Base-by-base conservation (phyloP, 2,329 filamentous ascomycete genomes). In the Diaporthe vaccinii region DNA sequence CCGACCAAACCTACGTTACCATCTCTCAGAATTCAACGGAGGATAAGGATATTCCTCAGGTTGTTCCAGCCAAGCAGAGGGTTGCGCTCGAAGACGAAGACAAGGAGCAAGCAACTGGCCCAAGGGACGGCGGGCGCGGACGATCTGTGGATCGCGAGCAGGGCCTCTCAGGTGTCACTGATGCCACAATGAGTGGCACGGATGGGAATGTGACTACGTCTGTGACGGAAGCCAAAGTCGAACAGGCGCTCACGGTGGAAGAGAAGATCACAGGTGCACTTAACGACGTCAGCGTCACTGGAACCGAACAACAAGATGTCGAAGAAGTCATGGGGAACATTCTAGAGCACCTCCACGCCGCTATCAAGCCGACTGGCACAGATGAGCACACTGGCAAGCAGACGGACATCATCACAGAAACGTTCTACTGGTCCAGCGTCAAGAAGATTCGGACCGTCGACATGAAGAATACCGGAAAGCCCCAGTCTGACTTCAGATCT, bases 251-350 rank as follows among this genome's bases (percentile, higher is more conserved):
- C 58, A 84, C 84, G 4, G 79, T 90, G 17, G 87, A 89, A 31
- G 81, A 87, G 67, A 86, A 86, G 72, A 86, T 89, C 14, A 83
- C 82, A 61, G 85, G 80, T 73, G 87, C 84, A 7, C 84, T 86
- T 36, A 87, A 86, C 79, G 85, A 84, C 86, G 85, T 80, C 85
- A 85, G 73, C 77, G 86, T 80, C 44, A 87, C 87, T 14, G 89
- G 89, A 3, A 90, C 89, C 0, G 87, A 95, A 46, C 97, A 99
- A 81, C 96, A 99, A 84, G 97, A 99, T 84, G 96, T 98, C 6
- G 95, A 95, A 17, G 97, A 99, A 84, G 96, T 98, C 61, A 96
- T 98, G 86, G 95, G 95, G 75, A 97, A 96, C 80, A 94, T 98
- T 36, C 91, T 98, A 75, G 95, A 96, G 81, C 93, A 97, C 69